Conservation (phyloP, 345 rosid genomes). For the Theobroma cacao region DNA sequence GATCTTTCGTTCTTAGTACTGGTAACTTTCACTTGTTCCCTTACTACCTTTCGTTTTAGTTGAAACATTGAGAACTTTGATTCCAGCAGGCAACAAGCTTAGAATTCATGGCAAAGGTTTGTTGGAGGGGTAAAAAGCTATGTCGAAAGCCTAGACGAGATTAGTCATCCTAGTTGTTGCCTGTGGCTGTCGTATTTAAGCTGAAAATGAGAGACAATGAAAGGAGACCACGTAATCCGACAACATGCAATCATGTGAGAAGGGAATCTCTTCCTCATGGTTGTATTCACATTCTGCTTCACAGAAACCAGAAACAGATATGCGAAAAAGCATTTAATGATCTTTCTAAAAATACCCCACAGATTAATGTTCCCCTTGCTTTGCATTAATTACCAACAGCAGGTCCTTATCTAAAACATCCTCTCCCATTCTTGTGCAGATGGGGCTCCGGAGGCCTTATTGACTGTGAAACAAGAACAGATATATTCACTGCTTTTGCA, state of each 20-base stretch:
- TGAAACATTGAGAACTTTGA: background rate
- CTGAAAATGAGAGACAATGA: background rate
- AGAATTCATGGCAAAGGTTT: background rate
- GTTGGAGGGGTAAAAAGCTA: background rate
- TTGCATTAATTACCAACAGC: background rate
- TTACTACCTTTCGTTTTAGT: background rate
- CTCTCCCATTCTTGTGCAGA: too few relatives aligned
- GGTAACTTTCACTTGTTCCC: background rate
- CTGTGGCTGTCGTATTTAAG: background rate
- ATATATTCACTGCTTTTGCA: too few relatives aligned
- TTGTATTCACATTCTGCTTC: too few relatives aligned
- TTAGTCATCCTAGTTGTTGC: background rate
- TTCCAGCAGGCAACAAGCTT: background rate
- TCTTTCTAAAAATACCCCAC: too few relatives aligned
- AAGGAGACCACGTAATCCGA: background rate
- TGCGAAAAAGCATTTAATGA: background rate
- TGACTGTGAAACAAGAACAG: too few relatives aligned
- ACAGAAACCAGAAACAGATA: background rate
- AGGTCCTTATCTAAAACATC: too few relatives aligned
- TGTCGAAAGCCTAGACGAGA: background rate
- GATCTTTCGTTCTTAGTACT: too few relatives aligned
- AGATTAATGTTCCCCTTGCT: too few relatives aligned
- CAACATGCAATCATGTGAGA: background rate
- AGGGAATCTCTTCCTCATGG: background rate
- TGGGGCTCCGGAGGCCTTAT: too few relatives aligned